phyloP scores from a whole-genome alignment of 129 eudicot species.

The Logfia minima region DNA sequence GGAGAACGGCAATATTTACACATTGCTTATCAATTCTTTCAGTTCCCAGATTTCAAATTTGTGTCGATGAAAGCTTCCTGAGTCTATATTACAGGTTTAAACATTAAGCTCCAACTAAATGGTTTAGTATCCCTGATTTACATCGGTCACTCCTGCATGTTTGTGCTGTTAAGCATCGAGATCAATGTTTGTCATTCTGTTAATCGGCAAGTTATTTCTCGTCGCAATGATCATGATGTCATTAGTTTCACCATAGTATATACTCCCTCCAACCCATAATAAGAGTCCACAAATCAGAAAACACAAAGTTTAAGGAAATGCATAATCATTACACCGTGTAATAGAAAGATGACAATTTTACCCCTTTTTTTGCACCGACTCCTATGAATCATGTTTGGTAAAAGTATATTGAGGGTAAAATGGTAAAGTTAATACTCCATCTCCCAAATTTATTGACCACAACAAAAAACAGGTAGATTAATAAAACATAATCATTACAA shows the following conservation, averaged over 20 bases:
- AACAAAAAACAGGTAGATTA: too few species aligned
- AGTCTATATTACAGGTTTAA: not conserved
- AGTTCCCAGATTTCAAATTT: not conserved
- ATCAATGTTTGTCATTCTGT: not conserved
- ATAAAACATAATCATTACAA: too few species aligned
- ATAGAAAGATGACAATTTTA: too few species aligned
- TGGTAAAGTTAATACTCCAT: too few species aligned
- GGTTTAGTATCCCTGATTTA: not conserved
- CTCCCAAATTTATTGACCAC: too few species aligned
- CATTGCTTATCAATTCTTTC: not conserved
- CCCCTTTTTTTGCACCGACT: too few species aligned
- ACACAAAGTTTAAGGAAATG: not conserved
- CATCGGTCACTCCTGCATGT: not conserved
- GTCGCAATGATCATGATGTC: not conserved
- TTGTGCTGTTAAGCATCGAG: not conserved
- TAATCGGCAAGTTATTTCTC: not conserved
- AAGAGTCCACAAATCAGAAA: too few species aligned
- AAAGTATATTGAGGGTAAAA: too few species aligned
- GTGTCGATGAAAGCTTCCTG: not conserved
- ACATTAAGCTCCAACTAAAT: not conserved
- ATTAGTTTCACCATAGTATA: not conserved
- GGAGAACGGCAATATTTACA: not conserved
- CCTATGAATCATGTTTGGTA: too few species aligned
- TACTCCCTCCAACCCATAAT: not conserved
- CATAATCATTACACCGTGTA: too few species aligned